Base-by-base conservation (phyloP, 495 filamentous ascomycete species). In the Podospora conica region DNA sequence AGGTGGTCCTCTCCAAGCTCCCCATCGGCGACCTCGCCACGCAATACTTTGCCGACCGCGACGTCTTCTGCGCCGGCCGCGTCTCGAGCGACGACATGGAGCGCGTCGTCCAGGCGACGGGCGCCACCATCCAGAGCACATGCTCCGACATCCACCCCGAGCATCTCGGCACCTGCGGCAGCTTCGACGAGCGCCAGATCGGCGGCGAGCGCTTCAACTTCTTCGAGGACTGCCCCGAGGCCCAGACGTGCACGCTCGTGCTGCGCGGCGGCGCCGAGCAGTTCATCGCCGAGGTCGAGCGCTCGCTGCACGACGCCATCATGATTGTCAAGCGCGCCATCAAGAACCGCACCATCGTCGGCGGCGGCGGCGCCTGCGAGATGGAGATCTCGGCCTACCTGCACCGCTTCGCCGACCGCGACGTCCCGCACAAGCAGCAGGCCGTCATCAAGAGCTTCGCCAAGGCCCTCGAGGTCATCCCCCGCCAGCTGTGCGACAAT, bases 281-380 rank as follows among this genome's bases (percentile, higher is more conserved):
- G 76, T 98, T 98, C 82, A 98, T 98, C 72, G 95, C 95, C 54
- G 95, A 98, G 77, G 94, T 97, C 0, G 95, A 98, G 83, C 89
- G 95, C 53, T 96, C 91, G 75, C 84, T 98, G 65, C 95, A 98
- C 79, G 95, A 98, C 75, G 95, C 94, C 54, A 97, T 98, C 81
- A 98, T 98, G 95, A 95, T 98, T 69, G 95, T 98, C 68, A 97
- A 97, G 84, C 92, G 96, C 58, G 91, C 94, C 27, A 90, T 97
- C 75, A 90, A 90, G 81, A 94, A 98, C 80, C 88, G 89, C 67
- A 90, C 85, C 70, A 97, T 98, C 71, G 95, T 98, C 31, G 95
- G 93, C 25, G 95, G 95, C 65, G 95, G 95, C 69, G 95, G 95
- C 72, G 94, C 95, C 15, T 87, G 85, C 74, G 95, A 98, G 84